Evolutionary conservation across 177 flowering plant genomes (phyloP), one percentile per base, ranked within the genome.

Genomic region (Vitis hybrid): DNA sequence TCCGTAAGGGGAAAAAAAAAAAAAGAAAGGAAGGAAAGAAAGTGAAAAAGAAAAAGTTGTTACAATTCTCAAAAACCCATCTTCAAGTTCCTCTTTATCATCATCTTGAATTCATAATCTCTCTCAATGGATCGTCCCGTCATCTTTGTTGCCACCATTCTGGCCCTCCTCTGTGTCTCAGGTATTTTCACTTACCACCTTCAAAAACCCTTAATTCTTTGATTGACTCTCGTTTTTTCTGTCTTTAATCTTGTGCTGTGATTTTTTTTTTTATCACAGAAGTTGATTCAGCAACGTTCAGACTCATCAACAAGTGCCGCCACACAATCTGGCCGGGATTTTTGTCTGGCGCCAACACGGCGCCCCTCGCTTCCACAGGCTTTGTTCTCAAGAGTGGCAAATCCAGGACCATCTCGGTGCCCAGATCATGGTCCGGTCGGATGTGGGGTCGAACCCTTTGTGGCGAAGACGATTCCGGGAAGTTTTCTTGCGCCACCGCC

Each of bases 371-470:
- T 32, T 71, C 84, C 45, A 82, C 87, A 6, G 87, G 87, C 13
- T 84, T 84, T 58, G 30, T 62, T 5, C 82, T 84, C 60, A 9
- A 57, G 2, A 64, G 64, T 32, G 87, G 85, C 21, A 67, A 78
- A 51, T 78, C 85, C 19, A 51, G 52, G 23, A 80, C 83, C 50
- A 8, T 84, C 17, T 1, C 70, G 6, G 11, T 81, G 1, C 87
- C 87, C 34, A 62, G 10, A 32, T 21, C 76, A 5, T 84, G 87
- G 87, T 84, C 87, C 14, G 87, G 87, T 14, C 78, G 87, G 51
- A 19, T 84, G 15, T 84, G 87, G 87, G 87, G 56, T 9, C 74
- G 87, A 59, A 76, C 87, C 52, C 71, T 66, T 60, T 84, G 87
- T 40, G n/a, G 32, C 21, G 65, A 1, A 0, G 76, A 76, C 60